Base-by-base conservation (phyloP, 2,329 filamentous ascomycete species). In the Aspergillus sp. region DNA sequence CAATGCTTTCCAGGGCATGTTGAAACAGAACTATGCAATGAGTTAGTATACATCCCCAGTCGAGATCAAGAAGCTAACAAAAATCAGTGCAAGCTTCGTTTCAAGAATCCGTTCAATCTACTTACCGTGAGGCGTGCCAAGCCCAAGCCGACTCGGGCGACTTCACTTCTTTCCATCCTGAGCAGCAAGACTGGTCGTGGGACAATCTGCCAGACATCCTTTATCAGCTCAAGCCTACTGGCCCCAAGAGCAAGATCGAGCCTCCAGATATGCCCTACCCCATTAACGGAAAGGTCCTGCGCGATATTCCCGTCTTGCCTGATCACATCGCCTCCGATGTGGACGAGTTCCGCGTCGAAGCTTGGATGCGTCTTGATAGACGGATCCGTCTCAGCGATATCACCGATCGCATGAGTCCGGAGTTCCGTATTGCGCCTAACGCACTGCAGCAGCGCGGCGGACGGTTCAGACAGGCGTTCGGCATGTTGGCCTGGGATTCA, bases 281-380 rank as follows among this genome's bases (percentile, higher is more conserved):
- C 2, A 63, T 66, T 23, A 63, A 58, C 59, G 67, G 62, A 7
- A 48, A 55, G 38, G 25, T 28, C 1, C 7, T 75, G 6, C 59
- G 64, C 3, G 41, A 59, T 2, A 63, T 74, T 13, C 59, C 64
- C 1, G 62, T 72, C 12, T 62, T 76, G 10, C 73, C 73, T 1
- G 67, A 72, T 49, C 64, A 69, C 5, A 72, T 75, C 19, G 67
- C 70, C 0, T 65, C 67, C 5, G 61, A 69, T n/a, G 70, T 75
- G 13, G 70, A 72, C 55, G 70, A 70, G 38, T 72, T 69, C 43
- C 61, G 72, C 3, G 71, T 71, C 32, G 73, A 75, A 43, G 68
- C 73, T 8, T 76, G 73, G 73, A 61, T 68, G 57, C 67, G 73
- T 3, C 52, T 72, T 1, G 73, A 75, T 55, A 51, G 61, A 7